phyloP scores from a whole-genome alignment of 1,139 yeast genomes.

The Saccharomyces pastorianus region DNA sequence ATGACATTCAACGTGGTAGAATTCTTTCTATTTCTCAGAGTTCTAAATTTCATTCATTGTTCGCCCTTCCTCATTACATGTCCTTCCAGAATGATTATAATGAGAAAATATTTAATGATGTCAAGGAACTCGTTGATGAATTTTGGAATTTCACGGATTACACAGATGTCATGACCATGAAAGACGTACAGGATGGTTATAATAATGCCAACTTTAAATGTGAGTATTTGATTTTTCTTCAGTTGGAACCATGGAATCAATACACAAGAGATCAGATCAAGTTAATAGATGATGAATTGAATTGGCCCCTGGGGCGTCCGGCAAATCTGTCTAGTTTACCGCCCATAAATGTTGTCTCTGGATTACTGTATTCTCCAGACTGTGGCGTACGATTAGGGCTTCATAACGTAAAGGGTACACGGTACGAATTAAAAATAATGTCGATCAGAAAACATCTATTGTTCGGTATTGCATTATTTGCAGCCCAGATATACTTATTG shows the following conservation, averaged over 20 bases:
- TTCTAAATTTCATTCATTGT: slow-evolving; percentile 62
- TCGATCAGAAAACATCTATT: slow-evolving; percentile 41
- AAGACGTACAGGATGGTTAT: slow-evolving; percentile 33
- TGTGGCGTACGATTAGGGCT: slow-evolving; percentile 57
- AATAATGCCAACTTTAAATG: slow-evolving; percentile 43
- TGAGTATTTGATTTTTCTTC: slow-evolving; percentile 64
- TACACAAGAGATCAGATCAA: slow-evolving; percentile 43
- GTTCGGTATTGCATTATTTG: slow-evolving; percentile 41
- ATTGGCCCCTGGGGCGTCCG: slow-evolving; percentile 70
- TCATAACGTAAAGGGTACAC: slow-evolving; percentile 46
- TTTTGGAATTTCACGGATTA: slow-evolving; percentile 33
- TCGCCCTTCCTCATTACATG: slow-evolving; percentile 34
- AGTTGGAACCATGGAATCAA: slow-evolving; percentile 52
- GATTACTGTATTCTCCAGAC: slow-evolving; percentile 76
- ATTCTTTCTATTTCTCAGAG: slow-evolving; percentile 56
- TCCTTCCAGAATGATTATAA: slow-evolving; percentile 32
- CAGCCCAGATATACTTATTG: slow-evolving; percentile 42
- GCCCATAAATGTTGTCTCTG: slow-evolving; percentile 42
- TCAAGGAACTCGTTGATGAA: slow-evolving; percentile 30
- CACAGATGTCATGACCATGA: slow-evolving; percentile 33
- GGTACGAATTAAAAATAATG: slow-evolving; percentile 42
- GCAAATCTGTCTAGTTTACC: slow-evolving; percentile 48
- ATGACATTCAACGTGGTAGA: slow-evolving; percentile 64
- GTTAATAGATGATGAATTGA: slow-evolving; percentile 63
- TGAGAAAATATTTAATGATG: slow-evolving; percentile 37